Percentiles rank a stretch among this genome's conserved stretches.
These are phyloP conservation scores for Malbranchea zuffiana DNA, from an alignment of 2,329 filamentous ascomycete species.

Conservation along the genomic window DNA sequence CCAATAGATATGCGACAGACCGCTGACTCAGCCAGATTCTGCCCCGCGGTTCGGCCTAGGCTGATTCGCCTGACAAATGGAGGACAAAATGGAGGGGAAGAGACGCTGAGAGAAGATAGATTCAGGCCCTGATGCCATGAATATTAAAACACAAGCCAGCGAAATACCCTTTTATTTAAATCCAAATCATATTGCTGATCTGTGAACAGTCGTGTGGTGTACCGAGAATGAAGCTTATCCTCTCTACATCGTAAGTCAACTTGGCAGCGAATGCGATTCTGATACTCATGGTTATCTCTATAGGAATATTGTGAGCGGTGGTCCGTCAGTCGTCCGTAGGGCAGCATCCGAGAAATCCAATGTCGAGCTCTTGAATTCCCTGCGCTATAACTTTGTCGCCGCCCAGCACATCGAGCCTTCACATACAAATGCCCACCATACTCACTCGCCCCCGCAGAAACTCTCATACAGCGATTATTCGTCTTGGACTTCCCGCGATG, in stretches of 20 bases:
- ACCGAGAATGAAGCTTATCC: conserved; percentile 64
- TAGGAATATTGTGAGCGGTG: conserved; percentile 75
- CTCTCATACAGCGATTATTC: conserved; percentile 26
- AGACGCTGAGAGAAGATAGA: no score
- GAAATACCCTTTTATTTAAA: no score
- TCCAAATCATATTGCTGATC: no score
- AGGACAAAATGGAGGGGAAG: no score
- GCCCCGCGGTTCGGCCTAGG: no score
- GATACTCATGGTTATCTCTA: conserved; percentile 8
- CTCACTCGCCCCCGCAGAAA: conserved; percentile 11
- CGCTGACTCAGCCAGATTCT: no score
- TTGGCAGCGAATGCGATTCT: conserved; percentile 2
- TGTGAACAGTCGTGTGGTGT: no score
- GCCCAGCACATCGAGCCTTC: conserved; percentile 51
- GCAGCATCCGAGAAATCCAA: conserved; percentile 74
- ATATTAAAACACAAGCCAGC: no score
- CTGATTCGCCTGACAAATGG: no score
- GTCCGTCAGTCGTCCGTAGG: conserved; percentile 73
- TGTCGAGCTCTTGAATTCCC: conserved; percentile 78
- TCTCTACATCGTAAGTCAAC: conserved; percentile 66
- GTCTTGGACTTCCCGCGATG: conserved; percentile 56
- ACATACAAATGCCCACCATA: conserved; percentile 20
- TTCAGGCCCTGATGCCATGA: no score
- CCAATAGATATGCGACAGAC: no score
- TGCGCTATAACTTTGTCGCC: conserved; percentile 70